These are phyloP conservation scores for Pseudisothecium myosuroides DNA, from an alignment of 225 moss, liverwort and hornwort species.

Conservation along the genomic window DNA sequence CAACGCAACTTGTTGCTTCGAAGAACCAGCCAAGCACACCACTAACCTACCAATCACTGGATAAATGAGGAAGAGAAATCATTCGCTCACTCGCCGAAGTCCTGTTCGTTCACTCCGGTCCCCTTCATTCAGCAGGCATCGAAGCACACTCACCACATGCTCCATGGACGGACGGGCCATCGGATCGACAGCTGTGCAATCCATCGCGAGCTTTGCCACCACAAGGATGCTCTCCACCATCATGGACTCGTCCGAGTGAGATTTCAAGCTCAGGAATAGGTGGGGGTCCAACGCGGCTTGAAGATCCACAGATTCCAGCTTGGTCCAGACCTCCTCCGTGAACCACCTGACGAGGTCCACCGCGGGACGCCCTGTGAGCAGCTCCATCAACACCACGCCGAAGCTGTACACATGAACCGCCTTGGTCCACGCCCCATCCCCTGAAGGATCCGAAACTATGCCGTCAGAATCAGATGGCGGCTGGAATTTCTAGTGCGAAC, in stretches of 20 bases:
- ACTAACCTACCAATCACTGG: background rate
- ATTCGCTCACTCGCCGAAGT: background rate
- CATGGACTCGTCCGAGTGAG: background rate
- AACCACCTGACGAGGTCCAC: slow-evolving; percentile 22
- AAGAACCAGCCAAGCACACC: no score
- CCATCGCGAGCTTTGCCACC: slow-evolving; percentile 61
- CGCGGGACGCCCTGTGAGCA: slow-evolving; percentile 30
- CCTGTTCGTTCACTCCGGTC: background rate
- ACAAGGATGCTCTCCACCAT: slow-evolving; percentile 12
- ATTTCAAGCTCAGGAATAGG: background rate
- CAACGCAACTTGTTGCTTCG: background rate
- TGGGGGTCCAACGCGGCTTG: background rate
- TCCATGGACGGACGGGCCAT: slow-evolving; percentile 69
- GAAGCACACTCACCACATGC: slow-evolving; percentile 60
- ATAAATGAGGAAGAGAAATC: background rate
- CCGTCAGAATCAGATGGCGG: background rate
- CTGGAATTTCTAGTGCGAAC: background rate
- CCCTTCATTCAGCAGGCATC: slow-evolving; percentile 34
- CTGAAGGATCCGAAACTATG: background rate
- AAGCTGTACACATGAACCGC: slow-evolving; percentile 42
- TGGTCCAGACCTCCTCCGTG: background rate
- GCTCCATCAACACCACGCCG: slow-evolving; percentile 38
- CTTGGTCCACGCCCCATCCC: slow-evolving; percentile 28
- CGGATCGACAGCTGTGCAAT: slow-evolving; percentile 41
- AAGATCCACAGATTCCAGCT: background rate